A percentile compares a stretch with the other conserved stretches of the same genome.
These are phyloP conservation scores for Cytospora schulzeri DNA, from an alignment of 2,329 filamentous ascomycete genomes.

Conservation along the genomic window DNA sequence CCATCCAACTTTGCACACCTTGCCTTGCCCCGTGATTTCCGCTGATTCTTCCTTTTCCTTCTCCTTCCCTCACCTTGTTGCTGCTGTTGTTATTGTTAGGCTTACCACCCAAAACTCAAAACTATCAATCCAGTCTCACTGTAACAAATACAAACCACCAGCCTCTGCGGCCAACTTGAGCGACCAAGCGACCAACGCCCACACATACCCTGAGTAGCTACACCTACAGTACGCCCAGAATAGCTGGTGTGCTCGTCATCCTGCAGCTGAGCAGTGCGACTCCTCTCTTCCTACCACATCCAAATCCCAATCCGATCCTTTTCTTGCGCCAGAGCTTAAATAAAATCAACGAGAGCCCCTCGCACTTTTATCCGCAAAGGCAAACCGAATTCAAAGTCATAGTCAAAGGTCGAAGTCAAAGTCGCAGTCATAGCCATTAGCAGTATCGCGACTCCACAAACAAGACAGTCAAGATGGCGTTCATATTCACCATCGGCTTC, in stretches of 20 bases:
- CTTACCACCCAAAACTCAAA: too few relatives aligned
- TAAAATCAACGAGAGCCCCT: constrained; percentile 8
- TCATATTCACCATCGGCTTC: constrained; percentile 64
- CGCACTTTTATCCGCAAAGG: neutral
- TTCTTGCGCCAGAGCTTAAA: constrained; percentile 11
- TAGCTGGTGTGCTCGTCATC: constrained; percentile 17
- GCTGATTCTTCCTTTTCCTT: neutral
- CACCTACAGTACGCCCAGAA: constrained; percentile 10
- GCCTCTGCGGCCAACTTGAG: neutral
- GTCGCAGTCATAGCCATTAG: neutral
- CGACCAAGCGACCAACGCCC: neutral
- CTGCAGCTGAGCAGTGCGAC: constrained; percentile 6
- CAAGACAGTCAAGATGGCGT: constrained; percentile 47
- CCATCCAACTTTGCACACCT: neutral
- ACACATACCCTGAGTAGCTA: too few relatives aligned
- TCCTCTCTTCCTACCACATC: constrained; percentile 8
- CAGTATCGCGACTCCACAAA: neutral
- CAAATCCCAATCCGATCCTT: neutral
- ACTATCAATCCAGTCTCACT: neutral
- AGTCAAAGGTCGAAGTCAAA: neutral
- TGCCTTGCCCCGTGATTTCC: neutral
- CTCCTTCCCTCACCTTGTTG: neutral
- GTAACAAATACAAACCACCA: neutral
- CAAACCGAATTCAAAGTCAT: neutral
- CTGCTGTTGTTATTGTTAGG: neutral